Percentiles rank a stretch among this genome's conserved stretches.
Evolutionary conservation across 257 asterid species (phyloP).

Genomic region (Echium plantagineum): DNA sequence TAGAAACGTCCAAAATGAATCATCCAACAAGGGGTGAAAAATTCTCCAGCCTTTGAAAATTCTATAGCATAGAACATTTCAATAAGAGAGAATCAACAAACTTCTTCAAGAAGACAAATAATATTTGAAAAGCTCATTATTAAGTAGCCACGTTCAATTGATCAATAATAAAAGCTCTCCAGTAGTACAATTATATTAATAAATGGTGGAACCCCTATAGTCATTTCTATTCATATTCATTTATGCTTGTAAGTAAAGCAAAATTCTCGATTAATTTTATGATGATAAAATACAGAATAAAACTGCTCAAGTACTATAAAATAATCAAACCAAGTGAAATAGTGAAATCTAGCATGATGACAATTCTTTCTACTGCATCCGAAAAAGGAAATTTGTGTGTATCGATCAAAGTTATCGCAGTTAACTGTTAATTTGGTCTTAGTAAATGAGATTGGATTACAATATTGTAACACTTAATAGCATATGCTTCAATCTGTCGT

Average conservation of each 20-base stretch:
- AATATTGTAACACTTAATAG: no score
- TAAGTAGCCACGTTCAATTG: conserved; percentile 3
- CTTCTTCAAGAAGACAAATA: conserved; percentile 17
- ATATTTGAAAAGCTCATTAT: not conserved
- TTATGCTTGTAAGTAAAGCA: conserved; percentile 80
- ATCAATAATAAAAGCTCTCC: conserved; percentile 8
- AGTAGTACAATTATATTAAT: conserved; percentile 25
- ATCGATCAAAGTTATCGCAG: no score
- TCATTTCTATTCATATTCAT: conserved; percentile 29
- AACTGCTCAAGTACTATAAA: no score
- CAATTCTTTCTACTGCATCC: no score
- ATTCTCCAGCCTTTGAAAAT: not conserved
- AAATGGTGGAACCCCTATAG: conserved; percentile 23
- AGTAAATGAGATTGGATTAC: no score
- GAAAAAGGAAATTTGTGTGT: no score
- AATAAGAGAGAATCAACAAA: conserved; percentile 6
- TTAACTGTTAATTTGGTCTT: no score
- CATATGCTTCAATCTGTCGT: no score
- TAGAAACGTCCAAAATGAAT: not conserved
- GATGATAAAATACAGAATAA: no score
- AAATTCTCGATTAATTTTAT: conserved; percentile 4
- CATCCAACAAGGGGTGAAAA: not conserved
- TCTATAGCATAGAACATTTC: not conserved
- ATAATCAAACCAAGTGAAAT: no score
- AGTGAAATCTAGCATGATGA: no score